Evolutionary conservation across 257 asterid genomes (phyloP).

Genomic region (Capsicum chinense): DNA sequence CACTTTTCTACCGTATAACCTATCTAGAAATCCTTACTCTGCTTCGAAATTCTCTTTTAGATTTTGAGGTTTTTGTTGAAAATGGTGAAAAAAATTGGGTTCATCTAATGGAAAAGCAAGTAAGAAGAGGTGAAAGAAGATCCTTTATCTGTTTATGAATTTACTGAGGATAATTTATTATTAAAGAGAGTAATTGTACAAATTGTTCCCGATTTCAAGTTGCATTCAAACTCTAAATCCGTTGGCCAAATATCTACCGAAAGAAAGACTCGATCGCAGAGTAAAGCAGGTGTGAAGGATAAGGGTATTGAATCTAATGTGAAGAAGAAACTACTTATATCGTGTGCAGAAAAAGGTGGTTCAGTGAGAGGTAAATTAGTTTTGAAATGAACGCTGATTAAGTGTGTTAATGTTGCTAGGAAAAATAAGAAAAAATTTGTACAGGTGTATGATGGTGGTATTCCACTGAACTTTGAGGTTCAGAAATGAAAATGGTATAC

Average conservation of each 20-base stretch:
- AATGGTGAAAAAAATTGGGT: no score
- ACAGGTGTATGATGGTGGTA: no score
- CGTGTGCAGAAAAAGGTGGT: not conserved
- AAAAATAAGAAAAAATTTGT: not conserved
- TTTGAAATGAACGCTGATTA: not conserved
- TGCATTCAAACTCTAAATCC: not conserved
- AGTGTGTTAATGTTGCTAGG: not conserved
- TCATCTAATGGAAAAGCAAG: not conserved
- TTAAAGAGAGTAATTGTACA: not conserved
- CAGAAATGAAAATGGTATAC: no score
- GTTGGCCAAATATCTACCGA: no score
- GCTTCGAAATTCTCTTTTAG: no score
- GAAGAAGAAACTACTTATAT: not conserved
- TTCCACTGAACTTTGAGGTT: no score
- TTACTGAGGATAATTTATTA: conserved; percentile 6
- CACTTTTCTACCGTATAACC: no score
- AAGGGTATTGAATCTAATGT: not conserved
- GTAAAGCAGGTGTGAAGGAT: no score
- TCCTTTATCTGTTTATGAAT: conserved; percentile 27
- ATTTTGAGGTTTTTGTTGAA: no score
- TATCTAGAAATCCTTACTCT: no score
- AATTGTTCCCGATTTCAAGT: not conserved
- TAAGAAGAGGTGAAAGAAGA: not conserved
- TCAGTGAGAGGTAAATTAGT: not conserved
- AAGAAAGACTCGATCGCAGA: no score